Percentiles rank a stretch among this genome's conserved stretches.
Conservation (phyloP, 2,329 filamentous ascomycete species). For the Alternaria metachromatica region DNA sequence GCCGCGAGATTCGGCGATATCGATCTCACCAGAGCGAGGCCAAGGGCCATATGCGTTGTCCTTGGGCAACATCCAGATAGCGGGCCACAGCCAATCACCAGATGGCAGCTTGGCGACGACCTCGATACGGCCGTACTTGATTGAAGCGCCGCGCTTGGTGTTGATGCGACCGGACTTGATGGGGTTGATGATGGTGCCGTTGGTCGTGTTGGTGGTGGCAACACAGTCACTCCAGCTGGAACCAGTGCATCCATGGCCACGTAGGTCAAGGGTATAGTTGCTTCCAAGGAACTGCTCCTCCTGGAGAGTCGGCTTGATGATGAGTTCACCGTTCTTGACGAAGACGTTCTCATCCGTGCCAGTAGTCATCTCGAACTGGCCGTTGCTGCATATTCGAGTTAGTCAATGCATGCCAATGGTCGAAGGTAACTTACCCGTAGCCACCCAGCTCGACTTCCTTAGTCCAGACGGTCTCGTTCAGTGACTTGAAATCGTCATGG, state of each 20-base stretch:
- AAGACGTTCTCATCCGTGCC: constrained; percentile 75
- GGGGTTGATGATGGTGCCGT: constrained; percentile 78
- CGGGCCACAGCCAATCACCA: constrained; percentile 89
- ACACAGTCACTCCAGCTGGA: constrained; percentile 67
- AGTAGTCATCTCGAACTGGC: constrained; percentile 82
- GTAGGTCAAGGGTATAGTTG: constrained; percentile 72
- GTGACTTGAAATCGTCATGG: constrained; percentile 68
- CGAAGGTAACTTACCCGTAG: constrained; percentile 67
- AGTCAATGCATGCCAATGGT: constrained; percentile 9
- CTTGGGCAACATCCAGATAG: constrained; percentile 88
- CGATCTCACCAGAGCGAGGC: constrained; percentile 83
- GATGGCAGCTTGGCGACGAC: constrained; percentile 76
- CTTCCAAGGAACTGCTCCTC: constrained; percentile 69
- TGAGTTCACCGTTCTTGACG: constrained; percentile 70
- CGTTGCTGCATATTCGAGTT: constrained; percentile 67
- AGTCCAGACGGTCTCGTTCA: constrained; percentile 69
- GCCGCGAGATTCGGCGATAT: constrained; percentile 80
- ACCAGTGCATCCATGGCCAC: constrained; percentile 72
- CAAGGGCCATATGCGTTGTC: constrained; percentile 75
- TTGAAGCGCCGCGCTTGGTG: constrained; percentile 71
- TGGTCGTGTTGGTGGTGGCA: constrained; percentile 75
- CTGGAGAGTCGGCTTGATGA: constrained; percentile 80
- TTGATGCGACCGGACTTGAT: constrained; percentile 79
- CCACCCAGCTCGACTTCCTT: constrained; percentile 78
- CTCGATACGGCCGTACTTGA: constrained; percentile 83